Evolutionary conservation across 768 basidiomycete species (phyloP).

Genomic region (Strobilomyces echinocephalus): DNA sequence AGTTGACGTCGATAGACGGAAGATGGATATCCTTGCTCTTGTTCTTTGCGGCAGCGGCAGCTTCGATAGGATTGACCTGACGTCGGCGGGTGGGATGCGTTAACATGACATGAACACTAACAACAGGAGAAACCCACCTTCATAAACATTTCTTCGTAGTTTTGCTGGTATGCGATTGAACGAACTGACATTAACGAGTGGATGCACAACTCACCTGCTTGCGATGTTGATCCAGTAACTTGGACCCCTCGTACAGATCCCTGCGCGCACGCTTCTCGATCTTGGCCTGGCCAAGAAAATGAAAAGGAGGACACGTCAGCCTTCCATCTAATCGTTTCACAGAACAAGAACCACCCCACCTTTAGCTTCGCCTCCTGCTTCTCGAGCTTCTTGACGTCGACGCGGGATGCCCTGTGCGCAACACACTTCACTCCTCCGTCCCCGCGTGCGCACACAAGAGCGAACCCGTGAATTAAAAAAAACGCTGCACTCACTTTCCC

Average conservation of each 20-base stretch:
- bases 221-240: conserved; percentile 85
- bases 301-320: neutral
- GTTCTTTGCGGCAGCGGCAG: conserved; percentile 70
- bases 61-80: conserved; percentile 90
- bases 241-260: conserved; percentile 94
- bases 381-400: conserved; percentile 93
- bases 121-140: conserved; percentile 49
- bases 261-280: conserved; percentile 92
- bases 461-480: neutral
- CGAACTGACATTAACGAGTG: neutral
- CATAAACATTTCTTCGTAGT: conserved; percentile 99
- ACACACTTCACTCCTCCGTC: conserved; percentile 1
- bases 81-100: neutral
- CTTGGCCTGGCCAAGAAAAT: conserved; percentile 59
- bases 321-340: neutral
- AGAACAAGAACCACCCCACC: conserved; percentile 27
- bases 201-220: conserved; percentile 59
- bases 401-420: conserved; percentile 69
- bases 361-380: conserved; percentile 96
- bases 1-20: conserved; percentile 92
- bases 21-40: conserved; percentile 98
- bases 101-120: neutral
- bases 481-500: conserved; percentile 63
- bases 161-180: conserved; percentile 55
- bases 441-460: neutral